Base-by-base conservation (phyloP, 257 asterid species). In the Orobanche coerulescens region DNA sequence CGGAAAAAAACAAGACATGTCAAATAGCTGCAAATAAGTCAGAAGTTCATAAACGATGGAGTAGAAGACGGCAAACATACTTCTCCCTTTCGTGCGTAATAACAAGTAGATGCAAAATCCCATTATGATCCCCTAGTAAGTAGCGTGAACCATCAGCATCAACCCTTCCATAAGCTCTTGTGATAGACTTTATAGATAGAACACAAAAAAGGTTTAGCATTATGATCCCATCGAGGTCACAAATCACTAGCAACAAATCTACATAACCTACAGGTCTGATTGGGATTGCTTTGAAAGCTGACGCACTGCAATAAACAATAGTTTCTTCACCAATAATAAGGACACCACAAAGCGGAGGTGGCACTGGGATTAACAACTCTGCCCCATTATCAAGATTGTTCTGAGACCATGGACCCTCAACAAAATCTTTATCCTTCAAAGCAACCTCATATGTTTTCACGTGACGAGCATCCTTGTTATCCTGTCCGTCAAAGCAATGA, bases 341-440 rank as follows among this genome's bases (percentile, higher is more conserved):
- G 74, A 89, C 97, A 26, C 97, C 97, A 64, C 95, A 86, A 57
- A 86, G 83, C 56, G 97, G 97, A 20, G 97, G 91, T 7, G 97
- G 97, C 58, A 89, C 92, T 54, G 97, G 97, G 59, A 89, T 89
- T 60, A 89, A 78, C 79, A 89, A 78, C 66, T 81, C 90, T 19
- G 97, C 97, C 43, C 97, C 97, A 73, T 86, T 84, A 76, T 86
- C 95, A 70, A 89, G 97, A 82, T 89, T 89, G 75, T 81, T 86
- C 71, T 81, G 97, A 71, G 95, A 84, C 97, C 94, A 89, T 36
- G 97, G 94, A 55, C 97, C 97, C 81, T 89, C 97, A 66, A 81
- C 79, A 78, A 89, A 89, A 80, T 84, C 95, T 75, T 86, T 86
- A 74, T 89, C 95, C 76, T 84, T 86, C 83, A 86, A 72, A 48